Evolutionary conservation across 139 green algal species (phyloP).

Genomic region (Chlorella vulgaris): DNA sequence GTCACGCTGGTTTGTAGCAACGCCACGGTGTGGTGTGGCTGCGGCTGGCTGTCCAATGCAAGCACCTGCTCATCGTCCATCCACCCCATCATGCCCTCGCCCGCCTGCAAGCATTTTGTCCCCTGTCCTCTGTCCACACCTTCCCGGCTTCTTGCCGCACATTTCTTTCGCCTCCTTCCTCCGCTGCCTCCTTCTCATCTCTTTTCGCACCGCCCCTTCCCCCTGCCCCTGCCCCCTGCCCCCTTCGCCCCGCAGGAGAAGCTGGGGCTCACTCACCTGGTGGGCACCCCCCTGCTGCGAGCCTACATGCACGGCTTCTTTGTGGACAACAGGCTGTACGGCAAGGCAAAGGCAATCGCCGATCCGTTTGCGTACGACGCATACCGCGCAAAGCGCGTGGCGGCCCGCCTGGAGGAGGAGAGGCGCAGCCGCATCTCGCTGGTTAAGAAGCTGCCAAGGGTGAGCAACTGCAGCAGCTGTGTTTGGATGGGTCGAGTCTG

Average conservation of each 20-base stretch:
- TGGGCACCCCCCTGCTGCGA: slow-evolving; percentile 90
- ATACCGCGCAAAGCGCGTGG: slow-evolving; percentile 84
- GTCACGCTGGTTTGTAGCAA: not conserved
- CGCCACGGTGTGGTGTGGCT: not conserved
- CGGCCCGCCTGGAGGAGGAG: slow-evolving; percentile 89
- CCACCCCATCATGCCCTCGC: too few species aligned
- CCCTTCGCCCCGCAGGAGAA: slow-evolving; percentile 48
- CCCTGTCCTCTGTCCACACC: not conserved
- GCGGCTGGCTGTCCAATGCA: not conserved
- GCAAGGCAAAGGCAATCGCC: slow-evolving; percentile 65
- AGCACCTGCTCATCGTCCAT: too few species aligned
- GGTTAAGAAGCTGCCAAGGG: slow-evolving; percentile 85
- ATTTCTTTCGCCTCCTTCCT: too few species aligned
- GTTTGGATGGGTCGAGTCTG: not conserved
- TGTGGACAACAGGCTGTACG: slow-evolving; percentile 91
- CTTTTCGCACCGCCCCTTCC: not conserved
- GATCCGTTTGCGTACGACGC: slow-evolving; percentile 92
- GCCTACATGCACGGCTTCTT: slow-evolving; percentile 99
- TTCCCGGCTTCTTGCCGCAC: not conserved
- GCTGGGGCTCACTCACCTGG: slow-evolving; percentile 88
- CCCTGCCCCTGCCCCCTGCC: not conserved
- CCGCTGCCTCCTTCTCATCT: too few species aligned
- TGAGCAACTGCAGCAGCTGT: slow-evolving; percentile 24
- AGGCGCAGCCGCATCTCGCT: slow-evolving; percentile 81
- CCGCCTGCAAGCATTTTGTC: not conserved